A percentile compares a stretch with the other conserved stretches of the same genome.
Conservation (phyloP, 169 alveolate genomes). For the Babesia sp. region DNA sequence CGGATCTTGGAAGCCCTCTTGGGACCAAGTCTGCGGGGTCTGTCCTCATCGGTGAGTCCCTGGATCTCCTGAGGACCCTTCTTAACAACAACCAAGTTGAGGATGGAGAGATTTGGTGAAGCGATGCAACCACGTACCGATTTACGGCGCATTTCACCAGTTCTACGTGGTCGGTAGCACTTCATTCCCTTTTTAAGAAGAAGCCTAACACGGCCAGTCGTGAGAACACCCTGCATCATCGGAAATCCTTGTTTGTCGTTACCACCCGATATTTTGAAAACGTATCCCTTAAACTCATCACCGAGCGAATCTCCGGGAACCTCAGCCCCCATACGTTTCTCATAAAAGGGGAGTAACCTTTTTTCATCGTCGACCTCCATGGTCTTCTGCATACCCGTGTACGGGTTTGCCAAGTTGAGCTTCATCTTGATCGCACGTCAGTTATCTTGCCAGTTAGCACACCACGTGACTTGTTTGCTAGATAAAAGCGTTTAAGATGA, state of each 20-base stretch:
- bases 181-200: slow-evolving; percentile 88
- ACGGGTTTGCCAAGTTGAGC: slow-evolving; percentile 95
- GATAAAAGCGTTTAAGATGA: neutral
- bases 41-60: slow-evolving; percentile 95
- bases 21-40: slow-evolving; percentile 99
- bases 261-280: slow-evolving; percentile 94
- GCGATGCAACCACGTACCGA: slow-evolving; percentile 99
- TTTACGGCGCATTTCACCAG: slow-evolving; percentile 98
- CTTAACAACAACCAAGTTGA: slow-evolving; percentile 93
- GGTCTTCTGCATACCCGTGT: slow-evolving; percentile 93
- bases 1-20: slow-evolving; percentile 98
- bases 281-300: slow-evolving; percentile 96
- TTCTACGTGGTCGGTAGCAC: slow-evolving; percentile 96
- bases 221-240: slow-evolving; percentile 99
- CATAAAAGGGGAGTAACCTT: slow-evolving; percentile 95
- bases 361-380: slow-evolving; percentile 99
- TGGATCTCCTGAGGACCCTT: slow-evolving; percentile 96
- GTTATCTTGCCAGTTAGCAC: neutral
- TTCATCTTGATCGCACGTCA: slow-evolving; percentile 80
- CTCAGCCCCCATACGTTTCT: slow-evolving; percentile 97
- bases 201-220: slow-evolving; percentile 85
- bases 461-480: neutral
- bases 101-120: slow-evolving; percentile 97
- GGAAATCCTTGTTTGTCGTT: slow-evolving; percentile 99
- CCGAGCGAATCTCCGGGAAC: slow-evolving; percentile 98